These are phyloP conservation scores for Medicago ruthenica DNA, from an alignment of 306 rosid genomes.

Conservation along the genomic window DNA sequence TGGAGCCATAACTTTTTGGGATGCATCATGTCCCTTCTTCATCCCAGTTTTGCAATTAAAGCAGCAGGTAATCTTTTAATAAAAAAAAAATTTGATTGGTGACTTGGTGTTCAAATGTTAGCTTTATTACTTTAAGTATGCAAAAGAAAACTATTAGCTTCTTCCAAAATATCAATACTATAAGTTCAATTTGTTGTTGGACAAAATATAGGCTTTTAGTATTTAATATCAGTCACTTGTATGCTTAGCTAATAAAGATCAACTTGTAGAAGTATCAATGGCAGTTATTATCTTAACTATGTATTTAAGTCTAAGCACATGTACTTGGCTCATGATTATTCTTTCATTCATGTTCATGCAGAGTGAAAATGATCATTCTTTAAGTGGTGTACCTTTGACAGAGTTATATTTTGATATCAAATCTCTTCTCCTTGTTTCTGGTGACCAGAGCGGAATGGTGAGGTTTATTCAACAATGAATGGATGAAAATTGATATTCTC, in stretches of 20 bases:
- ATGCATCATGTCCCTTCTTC: constrained; percentile 73
- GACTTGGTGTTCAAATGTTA: too few relatives aligned
- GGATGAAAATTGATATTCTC: constrained; percentile 17
- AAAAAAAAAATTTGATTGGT: too few relatives aligned
- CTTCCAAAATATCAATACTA: too few relatives aligned
- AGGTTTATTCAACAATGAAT: constrained; percentile 39
- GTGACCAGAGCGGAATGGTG: constrained; percentile 89
- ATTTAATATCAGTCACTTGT: too few relatives aligned
- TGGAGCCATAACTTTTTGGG: constrained; percentile 87
- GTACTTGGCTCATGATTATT: not conserved
- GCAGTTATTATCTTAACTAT: too few relatives aligned
- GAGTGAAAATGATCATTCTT: constrained; percentile 79
- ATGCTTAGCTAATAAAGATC: not conserved
- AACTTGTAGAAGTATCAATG: too few relatives aligned
- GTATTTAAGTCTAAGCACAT: not conserved
- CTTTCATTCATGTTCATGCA: constrained; percentile 46
- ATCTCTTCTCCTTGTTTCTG: constrained; percentile 74
- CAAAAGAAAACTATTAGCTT: too few relatives aligned
- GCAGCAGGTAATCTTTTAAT: constrained; percentile 66
- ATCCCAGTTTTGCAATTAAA: constrained; percentile 70
- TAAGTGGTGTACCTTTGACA: constrained; percentile 79
- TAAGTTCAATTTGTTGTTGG: too few relatives aligned
- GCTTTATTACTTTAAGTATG: too few relatives aligned
- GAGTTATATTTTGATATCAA: constrained; percentile 64
- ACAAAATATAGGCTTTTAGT: too few relatives aligned